Conservation (phyloP, 169 alveolate genomes). For the Toxoplasma gondii region DNA sequence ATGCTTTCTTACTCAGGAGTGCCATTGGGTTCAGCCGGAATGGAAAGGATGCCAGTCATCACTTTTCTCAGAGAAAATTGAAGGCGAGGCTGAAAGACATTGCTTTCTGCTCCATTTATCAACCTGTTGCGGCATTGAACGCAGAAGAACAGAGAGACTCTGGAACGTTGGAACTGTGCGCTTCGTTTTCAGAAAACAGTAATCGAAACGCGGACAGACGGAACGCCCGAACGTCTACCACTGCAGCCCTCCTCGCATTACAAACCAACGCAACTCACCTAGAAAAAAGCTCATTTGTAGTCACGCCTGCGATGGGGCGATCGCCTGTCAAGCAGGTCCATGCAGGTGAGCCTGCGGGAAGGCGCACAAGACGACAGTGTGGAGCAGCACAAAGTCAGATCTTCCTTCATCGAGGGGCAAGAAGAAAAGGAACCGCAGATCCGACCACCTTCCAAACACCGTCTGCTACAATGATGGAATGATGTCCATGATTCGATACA, state of each 20-base stretch:
- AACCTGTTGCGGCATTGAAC: not conserved
- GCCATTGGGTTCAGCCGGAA: not conserved
- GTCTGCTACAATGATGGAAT: too few relatives aligned
- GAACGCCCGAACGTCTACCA: too few relatives aligned
- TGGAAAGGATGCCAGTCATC: not conserved
- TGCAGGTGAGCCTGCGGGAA: not conserved
- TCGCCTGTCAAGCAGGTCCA: not conserved
- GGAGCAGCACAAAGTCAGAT: too few relatives aligned
- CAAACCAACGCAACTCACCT: not conserved
- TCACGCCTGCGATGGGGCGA: slow-evolving; percentile 21
- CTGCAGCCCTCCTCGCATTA: not conserved
- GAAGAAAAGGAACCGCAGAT: too few relatives aligned
- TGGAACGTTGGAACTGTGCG: too few relatives aligned
- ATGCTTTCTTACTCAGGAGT: not conserved
- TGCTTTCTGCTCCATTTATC: not conserved
- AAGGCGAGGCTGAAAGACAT: not conserved
- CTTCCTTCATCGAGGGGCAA: too few relatives aligned
- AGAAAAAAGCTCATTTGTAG: not conserved
- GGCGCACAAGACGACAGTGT: too few relatives aligned
- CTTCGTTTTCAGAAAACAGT: too few relatives aligned
- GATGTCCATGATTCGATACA: too few relatives aligned
- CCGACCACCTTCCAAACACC: too few relatives aligned
- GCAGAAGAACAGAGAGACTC: too few relatives aligned
- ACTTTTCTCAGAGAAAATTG: not conserved
- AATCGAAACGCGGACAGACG: too few relatives aligned